Base-by-base conservation (phyloP, 2,329 filamentous ascomycete genomes). In the Fusarium albidum region DNA sequence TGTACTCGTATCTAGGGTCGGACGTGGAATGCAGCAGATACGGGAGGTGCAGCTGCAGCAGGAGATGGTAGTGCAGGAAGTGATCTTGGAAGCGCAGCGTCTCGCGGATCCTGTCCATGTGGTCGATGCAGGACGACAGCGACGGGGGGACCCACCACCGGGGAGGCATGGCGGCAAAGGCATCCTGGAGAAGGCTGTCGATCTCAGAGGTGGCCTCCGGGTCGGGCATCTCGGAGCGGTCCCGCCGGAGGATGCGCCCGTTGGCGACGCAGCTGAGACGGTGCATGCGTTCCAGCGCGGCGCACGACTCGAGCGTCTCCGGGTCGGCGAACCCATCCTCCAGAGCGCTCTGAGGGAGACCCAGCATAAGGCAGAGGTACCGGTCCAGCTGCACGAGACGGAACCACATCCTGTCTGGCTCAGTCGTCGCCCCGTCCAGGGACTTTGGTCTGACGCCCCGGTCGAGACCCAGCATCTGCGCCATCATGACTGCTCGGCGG, bases 31-130 rank as follows among this genome's bases (percentile, higher is more conserved):
- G 74, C 9, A 84, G 69, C 64, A 85, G 75, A 54, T 80, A 83
- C 0, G 82, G 82, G 5, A 85, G 69, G 52, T 85, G 82, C 0
- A 84, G 71, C 6, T 80, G 74, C n/a, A 81, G 71, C 2, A 83
- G 61, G 2, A 84, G 70, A 39, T 79, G 75, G 47, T 81, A 77
- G 53, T 84, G 78, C 31, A 76, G 72, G 35, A 84, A 72, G 42
- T 84, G 82, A 14, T 77, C 67, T 55, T 80, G 76, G 5, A 78
- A 59, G 0, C 37, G 65, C 3, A 68, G 44, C 6, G 63, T 71
- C 37, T 77, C 71, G 1, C 52, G 59, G 31, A 69, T 47, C 57
- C 52, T 49, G 47, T 62, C 40, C 61, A 63, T 17, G 14, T 59
- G 37, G 0, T 43, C 33, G 1, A 57, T 55, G 21, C 64, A 29